Percentiles rank a stretch among this genome's conserved stretches.
Evolutionary conservation across 2,329 filamentous ascomycete genomes (phyloP).

Genomic region (Harringtonia aguacate): DNA sequence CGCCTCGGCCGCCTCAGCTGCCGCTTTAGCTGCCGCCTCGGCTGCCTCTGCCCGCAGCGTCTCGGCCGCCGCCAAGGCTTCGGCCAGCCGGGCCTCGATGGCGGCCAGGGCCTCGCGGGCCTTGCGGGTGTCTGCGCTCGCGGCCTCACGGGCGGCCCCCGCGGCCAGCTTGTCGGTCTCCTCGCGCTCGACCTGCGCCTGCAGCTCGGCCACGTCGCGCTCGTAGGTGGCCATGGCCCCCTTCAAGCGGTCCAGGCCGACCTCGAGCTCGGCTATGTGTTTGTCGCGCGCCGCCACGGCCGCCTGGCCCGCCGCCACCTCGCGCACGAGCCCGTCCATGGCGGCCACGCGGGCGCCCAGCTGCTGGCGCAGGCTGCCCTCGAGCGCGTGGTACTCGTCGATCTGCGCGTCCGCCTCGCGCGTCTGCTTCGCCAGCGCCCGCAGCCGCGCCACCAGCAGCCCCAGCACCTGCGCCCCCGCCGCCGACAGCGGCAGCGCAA

Average conservation of each 20-base stretch:
- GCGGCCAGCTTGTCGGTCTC: constrained; percentile 26
- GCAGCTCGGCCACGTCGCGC: constrained; percentile 42
- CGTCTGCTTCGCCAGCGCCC: constrained; percentile 33
- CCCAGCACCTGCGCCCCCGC: constrained; percentile 46
- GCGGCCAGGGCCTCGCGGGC: too few relatives aligned
- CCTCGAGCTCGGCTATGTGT: constrained; percentile 29
- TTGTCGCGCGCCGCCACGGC: neutral
- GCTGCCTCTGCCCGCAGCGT: neutral
- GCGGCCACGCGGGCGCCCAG: constrained; percentile 40
- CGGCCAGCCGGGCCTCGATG: constrained; percentile 6
- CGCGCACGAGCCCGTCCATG: constrained; percentile 34
- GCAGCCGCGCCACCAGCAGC: constrained; percentile 38
- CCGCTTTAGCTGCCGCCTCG: too few relatives aligned
- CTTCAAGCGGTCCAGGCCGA: constrained; percentile 38
- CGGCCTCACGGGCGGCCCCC: too few relatives aligned
- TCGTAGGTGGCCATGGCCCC: constrained; percentile 41
- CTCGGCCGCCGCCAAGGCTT: neutral
- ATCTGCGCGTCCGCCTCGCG: constrained; percentile 41
- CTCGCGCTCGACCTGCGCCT: constrained; percentile 36
- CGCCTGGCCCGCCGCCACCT: too few relatives aligned
- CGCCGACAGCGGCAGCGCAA: constrained; percentile 38
- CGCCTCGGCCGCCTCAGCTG: too few relatives aligned
- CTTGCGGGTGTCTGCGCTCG: too few relatives aligned
- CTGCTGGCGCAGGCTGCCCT: constrained; percentile 45
- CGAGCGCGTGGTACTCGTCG: constrained; percentile 49